phyloP scores from a whole-genome alignment of 2,329 filamentous ascomycete genomes.

The Cytospora piceicola region DNA sequence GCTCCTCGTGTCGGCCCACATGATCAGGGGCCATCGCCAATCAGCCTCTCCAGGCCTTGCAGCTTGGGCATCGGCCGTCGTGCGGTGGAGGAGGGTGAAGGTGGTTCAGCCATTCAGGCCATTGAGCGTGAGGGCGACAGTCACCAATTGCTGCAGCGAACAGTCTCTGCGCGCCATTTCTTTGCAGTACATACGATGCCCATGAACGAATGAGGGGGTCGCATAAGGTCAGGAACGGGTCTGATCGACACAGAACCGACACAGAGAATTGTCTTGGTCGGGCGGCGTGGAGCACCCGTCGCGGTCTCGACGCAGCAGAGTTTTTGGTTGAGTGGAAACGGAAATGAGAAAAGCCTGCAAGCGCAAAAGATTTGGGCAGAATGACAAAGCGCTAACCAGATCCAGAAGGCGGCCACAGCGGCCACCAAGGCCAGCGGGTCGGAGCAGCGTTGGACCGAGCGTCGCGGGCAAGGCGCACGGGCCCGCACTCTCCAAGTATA shows the following conservation, averaged over 20 bases:
- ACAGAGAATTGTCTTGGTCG: background rate
- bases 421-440: background rate
- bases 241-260: background rate
- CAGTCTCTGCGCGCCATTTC: background rate
- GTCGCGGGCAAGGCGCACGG: background rate
- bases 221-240: background rate
- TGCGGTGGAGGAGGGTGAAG: background rate
- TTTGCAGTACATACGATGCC: background rate
- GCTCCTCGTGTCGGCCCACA: background rate
- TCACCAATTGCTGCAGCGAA: background rate
- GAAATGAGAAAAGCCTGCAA: background rate
- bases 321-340: background rate
- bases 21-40: background rate
- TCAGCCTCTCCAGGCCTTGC: background rate
- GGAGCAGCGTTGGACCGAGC: background rate
- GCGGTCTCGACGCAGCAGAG: background rate
- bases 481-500: conserved; percentile 42
- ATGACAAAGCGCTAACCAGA: background rate
- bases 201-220: background rate
- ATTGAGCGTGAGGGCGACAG: background rate
- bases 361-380: background rate
- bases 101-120: background rate
- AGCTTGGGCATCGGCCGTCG: background rate
- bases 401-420: conserved; percentile 3
- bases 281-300: background rate